Evolutionary conservation across 306 rosid genomes (phyloP).

Genomic region (Malus orientalis): DNA sequence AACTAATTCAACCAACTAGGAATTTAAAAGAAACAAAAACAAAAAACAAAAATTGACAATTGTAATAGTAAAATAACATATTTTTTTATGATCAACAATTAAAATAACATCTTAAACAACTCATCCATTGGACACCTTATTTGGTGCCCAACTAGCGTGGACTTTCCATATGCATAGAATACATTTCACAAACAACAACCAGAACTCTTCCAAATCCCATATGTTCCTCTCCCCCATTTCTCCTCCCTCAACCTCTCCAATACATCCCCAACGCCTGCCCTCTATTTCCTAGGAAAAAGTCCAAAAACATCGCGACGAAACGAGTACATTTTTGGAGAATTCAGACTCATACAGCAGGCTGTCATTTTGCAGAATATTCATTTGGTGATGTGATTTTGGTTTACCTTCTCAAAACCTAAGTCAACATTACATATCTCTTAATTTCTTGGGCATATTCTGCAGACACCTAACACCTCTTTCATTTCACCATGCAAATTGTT

Average conservation of each 20-base stretch:
- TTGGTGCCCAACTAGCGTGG: conserved; percentile 19
- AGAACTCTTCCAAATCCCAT: conserved; percentile 8
- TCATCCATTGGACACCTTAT: conserved; percentile 11
- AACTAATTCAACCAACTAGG: conserved; percentile 23
- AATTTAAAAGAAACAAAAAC: conserved; percentile 9
- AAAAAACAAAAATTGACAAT: not conserved
- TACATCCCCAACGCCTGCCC: conserved; percentile 8
- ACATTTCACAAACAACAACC: not conserved
- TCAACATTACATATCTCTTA: not conserved
- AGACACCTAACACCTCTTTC: not conserved
- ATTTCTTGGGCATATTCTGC: not conserved
- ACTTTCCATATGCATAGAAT: conserved; percentile 15
- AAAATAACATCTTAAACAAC: conserved; percentile 16
- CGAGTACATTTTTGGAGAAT: conserved; percentile 23
- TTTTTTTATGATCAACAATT: not conserved
- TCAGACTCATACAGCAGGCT: conserved; percentile 2
- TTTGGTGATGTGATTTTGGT: conserved; percentile 24
- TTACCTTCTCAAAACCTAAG: conserved; percentile 18
- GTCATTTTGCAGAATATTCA: conserved; percentile 14
- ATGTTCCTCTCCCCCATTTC: conserved; percentile 3
- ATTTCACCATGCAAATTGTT: not conserved
- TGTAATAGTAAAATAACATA: conserved; percentile 1
- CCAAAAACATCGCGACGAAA: conserved; percentile 22
- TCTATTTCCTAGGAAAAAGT: conserved; percentile 34
- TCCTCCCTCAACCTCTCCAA: conserved; percentile 16